A percentile compares a stretch with the other conserved stretches of the same genome.
phyloP scores from a whole-genome alignment of 2,329 filamentous ascomycete species.

The Trichothecium sympodiale region DNA sequence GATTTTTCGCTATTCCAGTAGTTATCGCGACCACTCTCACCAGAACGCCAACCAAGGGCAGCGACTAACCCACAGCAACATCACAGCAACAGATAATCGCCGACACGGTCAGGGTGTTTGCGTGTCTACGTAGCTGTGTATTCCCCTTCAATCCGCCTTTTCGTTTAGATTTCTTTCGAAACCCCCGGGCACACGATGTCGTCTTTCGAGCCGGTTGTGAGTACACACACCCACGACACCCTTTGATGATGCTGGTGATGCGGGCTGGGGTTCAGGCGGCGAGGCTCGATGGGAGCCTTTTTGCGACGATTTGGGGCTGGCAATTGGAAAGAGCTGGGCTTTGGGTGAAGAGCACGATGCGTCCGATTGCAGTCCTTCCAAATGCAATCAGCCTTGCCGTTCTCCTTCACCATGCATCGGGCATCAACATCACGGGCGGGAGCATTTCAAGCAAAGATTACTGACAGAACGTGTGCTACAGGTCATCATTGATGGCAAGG shows the following conservation, averaged over 20 bases:
- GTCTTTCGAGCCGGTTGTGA: conserved; percentile 61
- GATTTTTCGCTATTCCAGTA: conserved; percentile 27
- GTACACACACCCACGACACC: conserved; percentile 21
- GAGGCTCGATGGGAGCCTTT: background rate
- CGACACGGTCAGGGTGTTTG: conserved; percentile 25
- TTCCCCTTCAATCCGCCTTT: conserved; percentile 18
- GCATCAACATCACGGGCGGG: background rate
- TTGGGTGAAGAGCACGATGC: background rate
- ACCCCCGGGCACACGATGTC: conserved; percentile 42
- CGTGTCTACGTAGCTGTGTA: conserved; percentile 22
- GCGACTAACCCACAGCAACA: conserved; percentile 26
- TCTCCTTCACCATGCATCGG: background rate
- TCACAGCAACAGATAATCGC: conserved; percentile 28
- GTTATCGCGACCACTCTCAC: conserved; percentile 27
- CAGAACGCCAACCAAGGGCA: conserved; percentile 19
- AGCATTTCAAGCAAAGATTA: conserved; percentile 6
- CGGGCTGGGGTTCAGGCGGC: background rate
- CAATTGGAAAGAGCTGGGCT: background rate
- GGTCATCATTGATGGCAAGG: conserved; percentile 99
- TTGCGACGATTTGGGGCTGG: background rate
- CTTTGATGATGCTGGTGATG: background rate
- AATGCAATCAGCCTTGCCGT: background rate
- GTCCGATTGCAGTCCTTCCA: background rate
- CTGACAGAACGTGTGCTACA: conserved; percentile 27
- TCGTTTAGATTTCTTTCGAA: conserved; percentile 9